Conservation (phyloP, 176 grass and related monocot species). For the Aegilops sharonensis region DNA sequence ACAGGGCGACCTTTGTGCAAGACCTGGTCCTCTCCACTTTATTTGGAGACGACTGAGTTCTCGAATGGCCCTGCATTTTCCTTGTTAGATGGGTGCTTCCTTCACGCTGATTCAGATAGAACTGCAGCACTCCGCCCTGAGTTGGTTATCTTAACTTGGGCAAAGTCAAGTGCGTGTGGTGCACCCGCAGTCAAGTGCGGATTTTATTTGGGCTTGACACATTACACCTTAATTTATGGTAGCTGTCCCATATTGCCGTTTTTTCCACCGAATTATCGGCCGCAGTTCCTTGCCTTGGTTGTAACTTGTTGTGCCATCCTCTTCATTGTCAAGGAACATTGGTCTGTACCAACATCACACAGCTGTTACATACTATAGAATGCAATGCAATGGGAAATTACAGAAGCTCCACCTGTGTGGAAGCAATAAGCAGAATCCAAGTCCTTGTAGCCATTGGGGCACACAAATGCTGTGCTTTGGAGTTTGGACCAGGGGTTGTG, state of each 20-base stretch:
- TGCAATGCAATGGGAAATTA: conserved; percentile 13
- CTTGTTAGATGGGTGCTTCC: conserved; percentile 23
- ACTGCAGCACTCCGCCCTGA: background rate
- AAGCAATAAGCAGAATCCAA: background rate
- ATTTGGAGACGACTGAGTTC: conserved; percentile 67
- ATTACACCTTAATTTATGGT: conserved; percentile 37
- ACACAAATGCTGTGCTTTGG: background rate
- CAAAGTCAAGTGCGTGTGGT: background rate
- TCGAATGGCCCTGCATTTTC: conserved; percentile 13
- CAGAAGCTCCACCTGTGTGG: conserved; percentile 2
- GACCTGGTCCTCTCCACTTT: conserved; percentile 74
- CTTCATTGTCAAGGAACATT: conserved; percentile 23
- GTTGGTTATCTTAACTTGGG: conserved; percentile 24
- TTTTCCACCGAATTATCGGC: conserved; percentile 19
- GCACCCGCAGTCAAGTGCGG: background rate
- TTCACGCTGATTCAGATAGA: conserved; percentile 12
- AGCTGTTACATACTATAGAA: conserved; percentile 31
- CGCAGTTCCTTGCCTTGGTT: conserved; percentile 11
- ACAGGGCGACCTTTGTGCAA: conserved; percentile 79
- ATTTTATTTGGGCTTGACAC: conserved; percentile 29
- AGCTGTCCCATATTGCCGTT: conserved; percentile 29
- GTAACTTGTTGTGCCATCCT: conserved; percentile 13
- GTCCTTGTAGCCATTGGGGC: background rate
- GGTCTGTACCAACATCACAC: conserved; percentile 23
- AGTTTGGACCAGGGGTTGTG: background rate